Evolutionary conservation across 306 rosid genomes (phyloP).

Genomic region (Casuarina cunninghamiana): DNA sequence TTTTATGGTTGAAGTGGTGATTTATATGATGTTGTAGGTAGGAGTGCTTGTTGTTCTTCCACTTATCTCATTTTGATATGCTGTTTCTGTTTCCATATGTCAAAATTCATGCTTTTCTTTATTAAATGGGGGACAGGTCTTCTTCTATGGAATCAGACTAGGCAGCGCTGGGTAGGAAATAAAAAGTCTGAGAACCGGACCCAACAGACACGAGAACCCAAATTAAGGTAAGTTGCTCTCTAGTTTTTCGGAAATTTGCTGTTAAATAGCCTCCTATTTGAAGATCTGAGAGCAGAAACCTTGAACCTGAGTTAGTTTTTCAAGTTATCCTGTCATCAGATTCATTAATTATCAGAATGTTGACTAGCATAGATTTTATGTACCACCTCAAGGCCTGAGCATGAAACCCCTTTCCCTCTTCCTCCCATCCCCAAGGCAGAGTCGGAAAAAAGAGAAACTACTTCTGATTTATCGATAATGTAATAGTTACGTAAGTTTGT

Average conservation of each 20-base stretch:
- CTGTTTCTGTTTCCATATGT: not conserved
- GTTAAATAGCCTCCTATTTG: not conserved
- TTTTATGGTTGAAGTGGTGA: not conserved
- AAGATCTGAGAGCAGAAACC: constrained; percentile 1
- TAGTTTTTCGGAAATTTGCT: not conserved
- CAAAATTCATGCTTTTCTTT: constrained; percentile 16
- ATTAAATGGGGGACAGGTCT: constrained; percentile 56
- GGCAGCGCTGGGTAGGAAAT: constrained; percentile 85
- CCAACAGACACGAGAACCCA: constrained; percentile 72
- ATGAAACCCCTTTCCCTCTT: too few species aligned
- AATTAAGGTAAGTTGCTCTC: constrained; percentile 54
- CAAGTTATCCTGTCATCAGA: not conserved
- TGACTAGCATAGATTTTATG: not conserved
- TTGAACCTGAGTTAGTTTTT: not conserved
- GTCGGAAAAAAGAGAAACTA: not conserved
- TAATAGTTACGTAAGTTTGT: not conserved
- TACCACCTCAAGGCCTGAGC: not conserved
- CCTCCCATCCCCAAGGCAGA: too few species aligned
- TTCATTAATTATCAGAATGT: not conserved
- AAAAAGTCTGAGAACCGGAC: constrained; percentile 45
- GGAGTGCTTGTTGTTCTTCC: constrained; percentile 5
- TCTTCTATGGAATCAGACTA: constrained; percentile 87
- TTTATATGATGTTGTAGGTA: not conserved
- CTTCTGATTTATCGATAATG: not conserved
- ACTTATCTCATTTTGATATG: not conserved